phyloP scores from a whole-genome alignment of 2,329 filamentous ascomycete species.

The Teratosphaeria pseudoeucalypti region DNA sequence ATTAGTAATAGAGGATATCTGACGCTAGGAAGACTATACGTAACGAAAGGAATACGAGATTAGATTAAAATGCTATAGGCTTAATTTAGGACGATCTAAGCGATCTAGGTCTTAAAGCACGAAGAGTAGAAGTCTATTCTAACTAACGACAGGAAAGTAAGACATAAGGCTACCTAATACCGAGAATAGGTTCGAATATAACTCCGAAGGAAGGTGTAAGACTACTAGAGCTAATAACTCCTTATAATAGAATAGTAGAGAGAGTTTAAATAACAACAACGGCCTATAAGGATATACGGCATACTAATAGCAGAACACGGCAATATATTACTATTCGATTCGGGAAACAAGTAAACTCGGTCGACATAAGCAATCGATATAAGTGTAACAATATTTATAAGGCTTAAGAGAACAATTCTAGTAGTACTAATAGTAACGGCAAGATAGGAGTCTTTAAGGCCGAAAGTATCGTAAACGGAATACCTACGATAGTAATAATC shows the following conservation, averaged over 20 bases:
- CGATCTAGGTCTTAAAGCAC: neutral
- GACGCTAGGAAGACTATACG: neutral
- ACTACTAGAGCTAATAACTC: no score
- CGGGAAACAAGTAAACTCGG: neutral
- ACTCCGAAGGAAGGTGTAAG: no score
- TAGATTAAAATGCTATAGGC: neutral
- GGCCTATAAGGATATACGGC: no score
- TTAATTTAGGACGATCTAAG: neutral
- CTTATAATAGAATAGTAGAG: no score
- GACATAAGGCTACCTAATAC: no score
- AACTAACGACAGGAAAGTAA: no score
- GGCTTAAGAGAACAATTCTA: neutral
- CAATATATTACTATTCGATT: neutral
- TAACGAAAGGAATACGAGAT: neutral
- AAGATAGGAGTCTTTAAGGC: neutral
- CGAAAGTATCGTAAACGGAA: no score
- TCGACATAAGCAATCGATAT: neutral
- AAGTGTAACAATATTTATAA: conserved; percentile 1
- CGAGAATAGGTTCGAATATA: no score
- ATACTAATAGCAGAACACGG: neutral
- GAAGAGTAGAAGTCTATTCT: neutral
- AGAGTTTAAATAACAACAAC: no score
- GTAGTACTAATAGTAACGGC: neutral
- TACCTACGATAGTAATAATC: no score
- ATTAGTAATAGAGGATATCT: neutral